These are phyloP conservation scores for Colletotrichum sp. DNA, from an alignment of 2,329 filamentous ascomycete genomes.

Conservation along the genomic window DNA sequence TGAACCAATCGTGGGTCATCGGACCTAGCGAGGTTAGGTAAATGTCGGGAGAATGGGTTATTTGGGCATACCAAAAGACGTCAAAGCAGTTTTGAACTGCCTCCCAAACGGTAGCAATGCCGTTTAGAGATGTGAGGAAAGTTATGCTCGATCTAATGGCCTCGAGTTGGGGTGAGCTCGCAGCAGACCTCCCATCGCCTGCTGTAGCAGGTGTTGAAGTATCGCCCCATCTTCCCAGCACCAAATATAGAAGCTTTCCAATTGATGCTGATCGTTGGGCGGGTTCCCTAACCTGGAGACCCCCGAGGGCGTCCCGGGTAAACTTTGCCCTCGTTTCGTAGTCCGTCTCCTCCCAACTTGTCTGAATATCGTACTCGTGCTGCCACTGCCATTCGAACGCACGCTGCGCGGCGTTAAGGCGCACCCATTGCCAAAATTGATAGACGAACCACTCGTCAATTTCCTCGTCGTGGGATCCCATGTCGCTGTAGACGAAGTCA, in stretches of 20 bases:
- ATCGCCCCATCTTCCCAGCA: slow-evolving; percentile 73
- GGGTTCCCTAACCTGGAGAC: slow-evolving; percentile 49
- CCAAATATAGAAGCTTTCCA: slow-evolving; percentile 63
- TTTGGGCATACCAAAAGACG: slow-evolving; percentile 51
- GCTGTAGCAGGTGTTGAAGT: slow-evolving; percentile 60
- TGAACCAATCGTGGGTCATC: slow-evolving; percentile 48
- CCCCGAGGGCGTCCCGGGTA: slow-evolving; percentile 56
- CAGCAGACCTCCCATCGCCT: slow-evolving; percentile 51
- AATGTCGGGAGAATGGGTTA: neutral
- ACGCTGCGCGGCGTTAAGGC: slow-evolving; percentile 75
- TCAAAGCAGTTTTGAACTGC: slow-evolving; percentile 55
- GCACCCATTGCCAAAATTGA: slow-evolving; percentile 81
- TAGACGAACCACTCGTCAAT: slow-evolving; percentile 98
- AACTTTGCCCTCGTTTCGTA: slow-evolving; percentile 62
- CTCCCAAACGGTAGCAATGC: slow-evolving; percentile 56
- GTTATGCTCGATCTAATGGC: slow-evolving; percentile 62
- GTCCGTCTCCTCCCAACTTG: slow-evolving; percentile 71
- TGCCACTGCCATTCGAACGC: slow-evolving; percentile 82
- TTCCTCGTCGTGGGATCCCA: slow-evolving; percentile 80
- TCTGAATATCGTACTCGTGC: slow-evolving; percentile 47
- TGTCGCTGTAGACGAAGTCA: slow-evolving; percentile 82
- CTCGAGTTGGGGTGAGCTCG: slow-evolving; percentile 60
- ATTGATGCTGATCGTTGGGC: slow-evolving; percentile 57
- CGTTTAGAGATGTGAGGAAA: slow-evolving; percentile 55
- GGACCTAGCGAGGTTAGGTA: slow-evolving; percentile 45